phyloP scores from a whole-genome alignment of 2,329 filamentous ascomycete genomes.

The Apiospora koreana region DNA sequence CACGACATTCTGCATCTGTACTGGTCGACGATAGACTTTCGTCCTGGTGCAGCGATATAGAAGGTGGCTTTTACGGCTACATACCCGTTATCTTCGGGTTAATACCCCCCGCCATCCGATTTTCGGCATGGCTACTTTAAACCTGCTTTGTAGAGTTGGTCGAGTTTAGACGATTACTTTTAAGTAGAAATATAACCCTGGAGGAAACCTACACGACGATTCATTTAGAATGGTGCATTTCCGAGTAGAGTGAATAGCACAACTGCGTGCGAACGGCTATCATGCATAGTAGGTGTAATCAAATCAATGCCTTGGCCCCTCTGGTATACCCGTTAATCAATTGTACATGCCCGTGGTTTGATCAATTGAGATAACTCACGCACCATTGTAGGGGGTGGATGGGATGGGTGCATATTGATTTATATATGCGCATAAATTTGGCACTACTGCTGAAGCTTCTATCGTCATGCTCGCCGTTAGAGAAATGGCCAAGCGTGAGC shows the following conservation, averaged over 20 bases:
- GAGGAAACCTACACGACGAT: background rate
- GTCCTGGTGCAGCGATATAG: background rate
- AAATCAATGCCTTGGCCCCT: background rate
- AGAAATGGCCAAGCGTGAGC: background rate
- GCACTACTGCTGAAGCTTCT: background rate
- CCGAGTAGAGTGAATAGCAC: background rate
- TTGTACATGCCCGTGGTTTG: background rate
- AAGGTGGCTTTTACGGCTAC: background rate
- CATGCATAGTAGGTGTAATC: too few species aligned
- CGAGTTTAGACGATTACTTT: background rate
- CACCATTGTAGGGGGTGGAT: too few species aligned
- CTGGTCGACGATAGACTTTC: background rate
- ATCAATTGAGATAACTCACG: too few species aligned
- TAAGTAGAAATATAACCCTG: background rate
- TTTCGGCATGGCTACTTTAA: background rate
- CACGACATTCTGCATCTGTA: constrained; percentile 6
- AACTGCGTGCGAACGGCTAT: too few species aligned
- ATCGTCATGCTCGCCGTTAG: background rate
- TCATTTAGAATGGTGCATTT: background rate
- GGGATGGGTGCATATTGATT: background rate
- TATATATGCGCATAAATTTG: background rate
- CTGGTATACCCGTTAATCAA: background rate
- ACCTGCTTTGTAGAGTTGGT: background rate
- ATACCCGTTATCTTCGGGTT: background rate
- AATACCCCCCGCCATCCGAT: background rate